Evolutionary conservation across 108 stramenopile species (phyloP), one percentile per base, ranked within the genome.

Genomic region (Craspedostauros australis): DNA sequence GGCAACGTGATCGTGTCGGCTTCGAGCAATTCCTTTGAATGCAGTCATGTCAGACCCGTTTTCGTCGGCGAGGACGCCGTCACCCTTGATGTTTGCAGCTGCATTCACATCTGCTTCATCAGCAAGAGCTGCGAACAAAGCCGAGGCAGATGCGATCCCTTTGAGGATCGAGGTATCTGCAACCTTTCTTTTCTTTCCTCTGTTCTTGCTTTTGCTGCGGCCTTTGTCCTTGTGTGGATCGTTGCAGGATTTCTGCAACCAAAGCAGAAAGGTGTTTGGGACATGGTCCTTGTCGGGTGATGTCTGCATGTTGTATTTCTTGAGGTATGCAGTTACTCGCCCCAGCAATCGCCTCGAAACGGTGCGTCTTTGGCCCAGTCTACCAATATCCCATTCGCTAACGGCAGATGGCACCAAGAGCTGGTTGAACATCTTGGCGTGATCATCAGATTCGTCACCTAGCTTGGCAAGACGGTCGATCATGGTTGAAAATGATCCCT

Each of bases 331-430:
- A 7, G 75, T 70, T 18, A 88, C 37, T 16, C 86, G 68, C 5
- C 86, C 82, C 14, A 72, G 56, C 5, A 88, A 34, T 52, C 75
- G 79, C 36, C 75, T 51, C 16, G 65, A 46, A 7, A 84, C 40
- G 5, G 66, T 59, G 21, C 67, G 46, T 0, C 70, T 64, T 11
- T 44, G 53, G 25, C 86, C 80, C 16, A 73, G 46, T 7, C 64
- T 46, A 2, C 74, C 69, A 28, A 79, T 59, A 29, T 79, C 86
- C 86, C 86, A 84, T 30, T 72, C 68, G 41, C 75, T 79, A 9
- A 68, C 65, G 15, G 81, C 79, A 18, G 82, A 68, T 27, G 86
- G 65, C 15, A 67, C 60, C 11, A 88, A 40, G 33, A 83, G 40
- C 19, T 81, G 62, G 8, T 39, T 30, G 45, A 61, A 88, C 14